Evolutionary conservation across 1,139 yeast genomes (phyloP).

Genomic region (Blastobotrys proliferans): DNA sequence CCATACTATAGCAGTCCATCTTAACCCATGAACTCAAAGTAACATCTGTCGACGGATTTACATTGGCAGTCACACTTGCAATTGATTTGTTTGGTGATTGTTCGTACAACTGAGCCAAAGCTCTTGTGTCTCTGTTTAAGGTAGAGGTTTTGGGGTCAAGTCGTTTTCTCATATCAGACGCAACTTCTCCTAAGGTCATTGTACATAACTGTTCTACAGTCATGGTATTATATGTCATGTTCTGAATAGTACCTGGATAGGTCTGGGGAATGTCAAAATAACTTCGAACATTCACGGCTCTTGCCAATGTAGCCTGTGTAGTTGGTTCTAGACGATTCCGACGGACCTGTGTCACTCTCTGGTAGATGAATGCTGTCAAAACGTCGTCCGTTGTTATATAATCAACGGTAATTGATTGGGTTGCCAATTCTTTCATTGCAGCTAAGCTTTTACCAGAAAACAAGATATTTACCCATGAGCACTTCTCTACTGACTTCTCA

Average conservation of each 20-base stretch:
- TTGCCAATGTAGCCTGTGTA: constrained; percentile 8
- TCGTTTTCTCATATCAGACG: constrained; percentile 15
- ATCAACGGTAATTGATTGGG: neutral
- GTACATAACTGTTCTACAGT: constrained; percentile 6
- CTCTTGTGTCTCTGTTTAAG: constrained; percentile 9
- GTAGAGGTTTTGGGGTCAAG: constrained; percentile 13
- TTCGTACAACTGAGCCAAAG: constrained; percentile 12
- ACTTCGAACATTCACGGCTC: constrained; percentile 19
- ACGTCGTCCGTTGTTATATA: constrained; percentile 21
- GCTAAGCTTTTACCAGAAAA: constrained; percentile 8
- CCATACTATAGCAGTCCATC: constrained; percentile 14
- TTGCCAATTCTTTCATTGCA: constrained; percentile 13
- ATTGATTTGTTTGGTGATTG: constrained; percentile 9
- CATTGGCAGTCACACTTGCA: constrained; percentile 10
- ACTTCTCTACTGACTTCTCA: neutral
- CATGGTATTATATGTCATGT: constrained; percentile 16
- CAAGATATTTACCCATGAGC: constrained; percentile 15
- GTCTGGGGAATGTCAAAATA: constrained; percentile 10
- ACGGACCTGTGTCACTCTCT: constrained; percentile 15
- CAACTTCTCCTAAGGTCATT: constrained; percentile 17
- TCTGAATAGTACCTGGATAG: constrained; percentile 20
- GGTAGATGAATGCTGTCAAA: constrained; percentile 19
- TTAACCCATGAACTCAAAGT: constrained; percentile 23
- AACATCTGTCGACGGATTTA: constrained; percentile 13
- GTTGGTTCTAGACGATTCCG: constrained; percentile 10